Percentiles rank a stretch among this genome's conserved stretches.
These are phyloP conservation scores for Blastobotrys mokoenaii DNA, from an alignment of 805 yeast species.

Conservation along the genomic window DNA sequence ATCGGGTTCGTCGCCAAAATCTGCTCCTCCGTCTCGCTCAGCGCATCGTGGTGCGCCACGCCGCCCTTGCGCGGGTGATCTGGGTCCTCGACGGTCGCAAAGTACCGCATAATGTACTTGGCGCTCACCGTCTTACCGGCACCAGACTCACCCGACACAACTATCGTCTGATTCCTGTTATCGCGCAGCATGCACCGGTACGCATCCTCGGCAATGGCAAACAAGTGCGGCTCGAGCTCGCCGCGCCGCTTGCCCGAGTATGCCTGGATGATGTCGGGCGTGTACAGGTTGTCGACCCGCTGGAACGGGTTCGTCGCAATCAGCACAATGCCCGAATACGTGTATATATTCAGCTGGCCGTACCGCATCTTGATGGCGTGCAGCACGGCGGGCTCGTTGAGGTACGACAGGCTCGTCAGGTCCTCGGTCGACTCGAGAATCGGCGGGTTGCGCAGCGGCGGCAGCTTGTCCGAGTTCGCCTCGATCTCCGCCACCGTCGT, in stretches of 20 bases:
- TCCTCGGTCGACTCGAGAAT: conserved; percentile 90
- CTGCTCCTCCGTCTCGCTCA: conserved; percentile 88
- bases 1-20: conserved; percentile 95
- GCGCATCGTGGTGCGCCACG: conserved; percentile 35
- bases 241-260: conserved; percentile 91
- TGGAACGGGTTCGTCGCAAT: conserved; percentile 97
- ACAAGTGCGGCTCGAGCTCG: conserved; percentile 92
- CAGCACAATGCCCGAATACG: conserved; percentile 93
- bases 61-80: conserved; percentile 25
- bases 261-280: conserved; percentile 88
- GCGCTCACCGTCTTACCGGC: conserved; percentile 98
- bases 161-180: conserved; percentile 83
- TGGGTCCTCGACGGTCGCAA: conserved; percentile 78
- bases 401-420: conserved; percentile 80
- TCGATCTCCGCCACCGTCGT: conserved; percentile 26
- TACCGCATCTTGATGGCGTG: conserved; percentile 89
- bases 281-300: conserved; percentile 80
- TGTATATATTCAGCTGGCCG: conserved; percentile 82
- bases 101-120: conserved; percentile 93
- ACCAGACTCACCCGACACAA: conserved; percentile 96
- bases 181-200: conserved; percentile 89
- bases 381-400: conserved; percentile 93
- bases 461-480: conserved; percentile 48
- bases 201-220: conserved; percentile 97
- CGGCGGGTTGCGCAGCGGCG: conserved; percentile 85